These are phyloP conservation scores for Porpolomopsis calyptriformis DNA, from an alignment of 768 basidiomycete species.

Conservation along the genomic window DNA sequence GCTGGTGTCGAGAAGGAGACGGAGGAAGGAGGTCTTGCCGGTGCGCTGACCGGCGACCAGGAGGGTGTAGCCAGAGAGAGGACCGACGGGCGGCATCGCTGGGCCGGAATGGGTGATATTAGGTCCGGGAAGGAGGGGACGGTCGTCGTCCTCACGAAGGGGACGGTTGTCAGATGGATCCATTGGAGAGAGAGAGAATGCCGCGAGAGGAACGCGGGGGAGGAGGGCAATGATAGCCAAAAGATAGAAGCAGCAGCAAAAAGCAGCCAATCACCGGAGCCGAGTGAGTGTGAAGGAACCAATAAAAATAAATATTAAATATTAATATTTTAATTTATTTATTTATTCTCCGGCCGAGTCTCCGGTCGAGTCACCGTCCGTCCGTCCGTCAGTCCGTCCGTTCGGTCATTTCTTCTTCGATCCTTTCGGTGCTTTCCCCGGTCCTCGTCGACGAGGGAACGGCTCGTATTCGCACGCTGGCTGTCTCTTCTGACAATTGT, in stretches of 20 bases:
- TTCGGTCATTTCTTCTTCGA: constrained; percentile 33
- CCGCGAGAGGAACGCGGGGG: constrained; percentile 57
- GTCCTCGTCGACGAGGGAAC: constrained; percentile 48
- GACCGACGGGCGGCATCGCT: constrained; percentile 3
- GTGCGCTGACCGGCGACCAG: constrained; percentile 64
- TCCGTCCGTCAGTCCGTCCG: neutral
- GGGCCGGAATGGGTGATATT: no score
- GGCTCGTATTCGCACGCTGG: constrained; percentile 34
- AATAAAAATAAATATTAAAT: constrained; percentile 19
- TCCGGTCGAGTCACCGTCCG: no score
- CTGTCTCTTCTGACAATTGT: constrained; percentile 47
- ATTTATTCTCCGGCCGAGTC: no score
- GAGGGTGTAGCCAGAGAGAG: constrained; percentile 38
- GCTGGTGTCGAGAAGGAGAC: constrained; percentile 75
- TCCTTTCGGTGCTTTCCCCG: constrained; percentile 64
- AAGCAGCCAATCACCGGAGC: constrained; percentile 22
- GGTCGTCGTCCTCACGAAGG: constrained; percentile 33
- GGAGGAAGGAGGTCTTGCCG: constrained; percentile 81
- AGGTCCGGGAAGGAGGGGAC: neutral
- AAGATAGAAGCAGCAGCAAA: neutral
- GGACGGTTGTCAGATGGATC: constrained; percentile 44
- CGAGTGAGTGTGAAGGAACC: constrained; percentile 43
- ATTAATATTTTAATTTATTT: no score
- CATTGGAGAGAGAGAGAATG: constrained; percentile 31
- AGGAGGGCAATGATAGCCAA: constrained; percentile 22